phyloP scores from a whole-genome alignment of 2,329 filamentous ascomycete species.

The Lecanicillium sp. region DNA sequence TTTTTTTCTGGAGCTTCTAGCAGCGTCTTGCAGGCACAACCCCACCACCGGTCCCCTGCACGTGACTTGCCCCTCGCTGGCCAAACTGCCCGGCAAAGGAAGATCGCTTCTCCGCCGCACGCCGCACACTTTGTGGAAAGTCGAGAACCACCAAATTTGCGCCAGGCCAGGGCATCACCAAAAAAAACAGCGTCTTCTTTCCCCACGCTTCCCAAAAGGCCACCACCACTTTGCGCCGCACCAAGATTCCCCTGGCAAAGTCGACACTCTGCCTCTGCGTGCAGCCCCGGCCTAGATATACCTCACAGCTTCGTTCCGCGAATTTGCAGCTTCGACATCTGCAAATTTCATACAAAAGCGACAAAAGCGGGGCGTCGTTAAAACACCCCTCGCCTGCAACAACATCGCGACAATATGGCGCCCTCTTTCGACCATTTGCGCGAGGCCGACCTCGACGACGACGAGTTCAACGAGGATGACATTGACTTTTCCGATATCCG shows the following conservation, averaged over 20 bases:
- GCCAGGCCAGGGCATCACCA: slow-evolving; percentile 12
- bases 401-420: slow-evolving; percentile 66
- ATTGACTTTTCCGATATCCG: slow-evolving; percentile 92
- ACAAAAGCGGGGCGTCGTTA: slow-evolving; percentile 32
- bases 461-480: slow-evolving; percentile 85
- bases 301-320: background rate
- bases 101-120: slow-evolving; percentile 35
- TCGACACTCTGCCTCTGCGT: slow-evolving; percentile 9
- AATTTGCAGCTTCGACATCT: slow-evolving; percentile 3
- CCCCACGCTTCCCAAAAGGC: slow-evolving; percentile 25
- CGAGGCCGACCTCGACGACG: slow-evolving; percentile 80
- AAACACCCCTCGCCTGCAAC: slow-evolving; percentile 27
- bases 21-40: slow-evolving; percentile 8
- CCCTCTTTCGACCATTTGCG: slow-evolving; percentile 82
- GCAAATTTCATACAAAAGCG: slow-evolving; percentile 1
- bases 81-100: slow-evolving; percentile 27
- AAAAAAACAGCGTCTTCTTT: slow-evolving; percentile 14
- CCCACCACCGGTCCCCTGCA: slow-evolving; percentile 18
- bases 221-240: slow-evolving; percentile 15
- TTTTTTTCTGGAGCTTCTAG: slow-evolving; percentile 16
- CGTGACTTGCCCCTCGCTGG: slow-evolving; percentile 37
- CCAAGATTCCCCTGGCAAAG: slow-evolving; percentile 4
- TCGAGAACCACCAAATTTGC: slow-evolving; percentile 35
- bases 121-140: slow-evolving; percentile 28
- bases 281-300: slow-evolving; percentile 1